phyloP scores from a whole-genome alignment of 2,329 filamentous ascomycete species.

The Fusarium illudens region DNA sequence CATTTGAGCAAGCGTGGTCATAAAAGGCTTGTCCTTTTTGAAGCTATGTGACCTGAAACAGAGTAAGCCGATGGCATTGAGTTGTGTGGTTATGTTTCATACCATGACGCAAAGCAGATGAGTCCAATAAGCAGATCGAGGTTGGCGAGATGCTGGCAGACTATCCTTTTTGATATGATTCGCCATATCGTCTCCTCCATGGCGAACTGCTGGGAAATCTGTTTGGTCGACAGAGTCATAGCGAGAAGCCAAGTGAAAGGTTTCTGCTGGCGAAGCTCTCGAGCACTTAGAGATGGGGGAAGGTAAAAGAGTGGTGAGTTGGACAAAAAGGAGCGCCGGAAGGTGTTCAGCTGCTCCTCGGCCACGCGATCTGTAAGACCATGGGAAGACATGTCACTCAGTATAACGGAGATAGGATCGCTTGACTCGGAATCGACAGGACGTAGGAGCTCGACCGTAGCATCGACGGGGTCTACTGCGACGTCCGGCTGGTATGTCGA shows the following conservation, averaged over 20 bases:
- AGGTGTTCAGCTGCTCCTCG: slow-evolving; percentile 15
- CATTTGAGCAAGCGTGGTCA: slow-evolving; percentile 48
- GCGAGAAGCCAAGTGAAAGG: slow-evolving; percentile 52
- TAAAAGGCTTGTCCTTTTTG: slow-evolving; percentile 47
- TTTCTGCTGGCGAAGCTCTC: slow-evolving; percentile 42
- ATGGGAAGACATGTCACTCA: slow-evolving; percentile 13
- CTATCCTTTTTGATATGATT: slow-evolving; percentile 37
- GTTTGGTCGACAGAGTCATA: slow-evolving; percentile 44
- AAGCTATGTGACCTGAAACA: slow-evolving; percentile 28
- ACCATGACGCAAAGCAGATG: slow-evolving; percentile 44
- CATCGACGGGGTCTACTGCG: slow-evolving; percentile 4
- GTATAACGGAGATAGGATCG: neutral
- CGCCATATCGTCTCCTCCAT: slow-evolving; percentile 38
- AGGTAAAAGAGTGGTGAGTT: slow-evolving; percentile 44
- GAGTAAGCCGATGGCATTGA: slow-evolving; percentile 13
- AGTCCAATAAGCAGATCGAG: slow-evolving; percentile 44
- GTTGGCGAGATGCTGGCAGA: slow-evolving; percentile 37
- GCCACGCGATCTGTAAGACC: slow-evolving; percentile 2
- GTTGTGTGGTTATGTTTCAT: neutral
- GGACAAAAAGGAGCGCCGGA: slow-evolving; percentile 19
- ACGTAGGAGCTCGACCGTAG: slow-evolving; percentile 14
- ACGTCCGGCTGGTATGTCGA: slow-evolving; percentile 13
- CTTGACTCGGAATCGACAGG: neutral
- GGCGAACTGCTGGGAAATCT: slow-evolving; percentile 33
- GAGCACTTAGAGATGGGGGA: slow-evolving; percentile 20